Evolutionary conservation across 2,329 filamentous ascomycete species (phyloP).

Genomic region (Cercospora citrullina): DNA sequence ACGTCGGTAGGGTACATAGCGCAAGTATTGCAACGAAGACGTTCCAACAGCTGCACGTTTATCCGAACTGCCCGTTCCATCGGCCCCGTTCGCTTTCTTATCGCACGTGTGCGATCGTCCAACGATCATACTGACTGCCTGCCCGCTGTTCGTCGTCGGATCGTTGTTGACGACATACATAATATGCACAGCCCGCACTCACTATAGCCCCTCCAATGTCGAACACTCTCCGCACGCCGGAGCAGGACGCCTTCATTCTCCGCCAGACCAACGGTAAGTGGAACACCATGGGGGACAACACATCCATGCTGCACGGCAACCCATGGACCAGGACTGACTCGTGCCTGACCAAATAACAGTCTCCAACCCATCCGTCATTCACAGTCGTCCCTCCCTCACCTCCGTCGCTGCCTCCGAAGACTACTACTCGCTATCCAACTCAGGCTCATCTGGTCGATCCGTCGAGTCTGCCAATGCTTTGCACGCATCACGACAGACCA

Average conservation of each 20-base stretch:
- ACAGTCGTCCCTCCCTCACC: conserved; percentile 44
- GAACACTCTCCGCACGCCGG: conserved; percentile 11
- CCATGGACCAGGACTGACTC: conserved; percentile 2
- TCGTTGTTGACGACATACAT: not conserved
- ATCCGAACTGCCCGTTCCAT: conserved; percentile 7
- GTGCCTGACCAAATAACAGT: conserved; percentile 22
- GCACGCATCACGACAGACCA: conserved; percentile 28
- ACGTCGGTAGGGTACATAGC: not conserved
- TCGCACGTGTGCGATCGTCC: conserved; percentile 11
- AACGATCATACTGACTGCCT: not conserved
- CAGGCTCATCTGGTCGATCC: conserved; percentile 42
- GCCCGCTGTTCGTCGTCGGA: not conserved
- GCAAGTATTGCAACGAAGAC: conserved; percentile 1
- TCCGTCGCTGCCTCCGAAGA: conserved; percentile 53
- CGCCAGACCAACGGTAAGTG: conserved; percentile 29
- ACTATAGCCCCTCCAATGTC: conserved; percentile 15
- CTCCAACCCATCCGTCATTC: conserved; percentile 36
- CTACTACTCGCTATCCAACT: conserved; percentile 52
- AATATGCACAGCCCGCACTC: not conserved
- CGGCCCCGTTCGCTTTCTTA: conserved; percentile 3
- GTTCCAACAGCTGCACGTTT: conserved; percentile 11
- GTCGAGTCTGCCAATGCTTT: conserved; percentile 34
- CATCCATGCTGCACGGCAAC: conserved; percentile 4
- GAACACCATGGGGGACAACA: not conserved
- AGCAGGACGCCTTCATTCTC: conserved; percentile 17